Conservation (phyloP, 257 asterid species). For the Ophiorrhiza pumila region DNA sequence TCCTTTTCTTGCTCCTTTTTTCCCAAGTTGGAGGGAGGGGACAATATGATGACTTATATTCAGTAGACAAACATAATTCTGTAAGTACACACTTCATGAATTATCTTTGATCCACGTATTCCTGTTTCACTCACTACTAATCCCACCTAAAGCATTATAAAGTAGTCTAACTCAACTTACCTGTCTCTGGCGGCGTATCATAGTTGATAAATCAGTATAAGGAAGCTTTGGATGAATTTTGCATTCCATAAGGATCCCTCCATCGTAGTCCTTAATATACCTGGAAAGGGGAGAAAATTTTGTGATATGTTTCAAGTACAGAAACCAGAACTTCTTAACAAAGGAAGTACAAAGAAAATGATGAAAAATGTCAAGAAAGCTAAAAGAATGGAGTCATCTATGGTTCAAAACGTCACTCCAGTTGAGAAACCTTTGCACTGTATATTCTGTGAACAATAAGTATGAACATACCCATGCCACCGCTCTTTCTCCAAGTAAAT, state of each 20-base stretch:
- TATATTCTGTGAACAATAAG: conserved; percentile 10
- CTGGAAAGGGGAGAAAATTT: conserved; percentile 35
- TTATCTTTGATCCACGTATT: neutral
- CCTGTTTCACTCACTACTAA: neutral
- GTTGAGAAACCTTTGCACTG: neutral
- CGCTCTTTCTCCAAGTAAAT: conserved; percentile 87
- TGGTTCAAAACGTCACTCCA: conserved; percentile 1
- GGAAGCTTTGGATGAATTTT: conserved; percentile 97
- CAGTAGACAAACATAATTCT: neutral
- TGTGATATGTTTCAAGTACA: conserved; percentile 12
- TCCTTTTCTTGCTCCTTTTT: neutral
- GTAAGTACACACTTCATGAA: neutral
- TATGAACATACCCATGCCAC: conserved; percentile 85
- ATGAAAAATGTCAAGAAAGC: neutral
- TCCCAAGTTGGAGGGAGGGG: neutral
- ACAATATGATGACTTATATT: neutral
- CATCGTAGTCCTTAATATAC: conserved; percentile 93
- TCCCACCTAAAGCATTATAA: neutral
- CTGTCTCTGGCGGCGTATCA: conserved; percentile 97
- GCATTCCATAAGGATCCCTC: conserved; percentile 99
- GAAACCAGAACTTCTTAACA: conserved; percentile 7
- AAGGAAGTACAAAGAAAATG: neutral
- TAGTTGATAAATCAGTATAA: conserved; percentile 89
- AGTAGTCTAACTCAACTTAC: conserved; percentile 30
- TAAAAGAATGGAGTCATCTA: neutral